Conservation (phyloP, 2,329 filamentous ascomycete species). For the Podosphaera xanthii region DNA sequence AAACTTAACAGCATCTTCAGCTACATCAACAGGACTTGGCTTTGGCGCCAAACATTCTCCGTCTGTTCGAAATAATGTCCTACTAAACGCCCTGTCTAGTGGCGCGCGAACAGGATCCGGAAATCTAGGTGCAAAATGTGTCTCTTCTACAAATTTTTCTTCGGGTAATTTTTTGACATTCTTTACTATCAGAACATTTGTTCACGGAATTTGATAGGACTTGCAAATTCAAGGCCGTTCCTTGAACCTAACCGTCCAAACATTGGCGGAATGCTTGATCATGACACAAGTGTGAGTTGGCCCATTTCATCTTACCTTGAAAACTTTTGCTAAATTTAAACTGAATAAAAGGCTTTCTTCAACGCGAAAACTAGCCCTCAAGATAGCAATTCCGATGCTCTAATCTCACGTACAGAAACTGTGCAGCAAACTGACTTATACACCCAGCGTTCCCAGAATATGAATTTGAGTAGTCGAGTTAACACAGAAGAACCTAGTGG, state of each 20-base stretch:
- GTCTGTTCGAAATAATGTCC: slow-evolving; percentile 31
- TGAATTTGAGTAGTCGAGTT: slow-evolving; percentile 8
- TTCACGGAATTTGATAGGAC: slow-evolving; percentile 5
- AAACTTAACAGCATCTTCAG: slow-evolving; percentile 28
- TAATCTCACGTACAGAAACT: slow-evolving; percentile 10
- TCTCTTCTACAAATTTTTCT: slow-evolving; percentile 13
- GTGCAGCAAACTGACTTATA: slow-evolving; percentile 6
- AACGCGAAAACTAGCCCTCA: slow-evolving; percentile 9
- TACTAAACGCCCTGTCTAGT: slow-evolving; percentile 40
- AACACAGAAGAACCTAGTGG: slow-evolving; percentile 10
- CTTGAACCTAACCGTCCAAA: slow-evolving; percentile 10
- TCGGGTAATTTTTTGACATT: too few relatives aligned
- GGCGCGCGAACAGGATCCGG: slow-evolving; percentile 27
- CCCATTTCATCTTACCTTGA: background rate
- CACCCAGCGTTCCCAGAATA: slow-evolving; percentile 6
- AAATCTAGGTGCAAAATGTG: slow-evolving; percentile 19
- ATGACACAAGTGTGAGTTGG: slow-evolving; percentile 10
- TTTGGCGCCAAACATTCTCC: slow-evolving; percentile 17
- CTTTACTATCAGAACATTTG: too few relatives aligned
- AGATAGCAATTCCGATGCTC: slow-evolving; percentile 6
- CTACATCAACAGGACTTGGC: slow-evolving; percentile 22
- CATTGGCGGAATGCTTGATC: slow-evolving; percentile 7
- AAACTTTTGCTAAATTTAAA: background rate
- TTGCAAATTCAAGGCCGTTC: slow-evolving; percentile 12
- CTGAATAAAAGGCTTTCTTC: slow-evolving; percentile 7